These are phyloP conservation scores for Fusarium lateritium DNA, from an alignment of 2,329 filamentous ascomycete genomes.

Conservation along the genomic window DNA sequence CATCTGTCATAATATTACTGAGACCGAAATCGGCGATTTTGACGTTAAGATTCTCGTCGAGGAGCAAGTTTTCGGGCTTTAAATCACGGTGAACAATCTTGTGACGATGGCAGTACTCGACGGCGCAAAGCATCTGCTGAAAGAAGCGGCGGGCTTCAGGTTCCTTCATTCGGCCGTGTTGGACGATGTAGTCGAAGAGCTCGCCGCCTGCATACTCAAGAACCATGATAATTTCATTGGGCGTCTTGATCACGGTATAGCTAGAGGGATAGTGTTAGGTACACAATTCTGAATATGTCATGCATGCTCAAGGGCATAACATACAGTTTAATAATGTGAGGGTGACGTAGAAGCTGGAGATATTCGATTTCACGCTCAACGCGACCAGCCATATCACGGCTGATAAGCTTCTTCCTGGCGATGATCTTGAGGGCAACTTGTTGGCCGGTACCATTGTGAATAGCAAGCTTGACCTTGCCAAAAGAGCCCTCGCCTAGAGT, in stretches of 20 bases:
- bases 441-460: slow-evolving; percentile 91
- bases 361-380: slow-evolving; percentile 99
- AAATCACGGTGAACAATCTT: slow-evolving; percentile 98
- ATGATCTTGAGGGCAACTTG: slow-evolving; percentile 99
- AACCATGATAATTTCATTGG: slow-evolving; percentile 97
- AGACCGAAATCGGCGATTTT: slow-evolving; percentile 99
- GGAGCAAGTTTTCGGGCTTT: slow-evolving; percentile 95
- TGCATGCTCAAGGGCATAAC: slow-evolving; percentile 48
- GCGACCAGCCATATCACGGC: slow-evolving; percentile 96
- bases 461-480: slow-evolving; percentile 97
- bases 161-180: slow-evolving; percentile 92
- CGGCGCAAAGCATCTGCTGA: slow-evolving; percentile 98
- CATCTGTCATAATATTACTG: slow-evolving; percentile 99
- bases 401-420: slow-evolving; percentile 94
- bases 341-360: slow-evolving; percentile 92
- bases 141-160: slow-evolving; percentile 97
- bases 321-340: slow-evolving; percentile 98
- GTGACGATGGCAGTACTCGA: slow-evolving; percentile 98
- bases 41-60: slow-evolving; percentile 96
- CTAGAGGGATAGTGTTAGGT: slow-evolving; percentile 59
- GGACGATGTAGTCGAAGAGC: slow-evolving; percentile 97
- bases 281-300: background rate
- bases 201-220: slow-evolving; percentile 97
- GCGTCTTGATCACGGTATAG: slow-evolving; percentile 96
- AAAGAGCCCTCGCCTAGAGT: slow-evolving; percentile 98